These are phyloP conservation scores for Tetrahymena malaccensis DNA, from an alignment of 73 alveolate species.

Conservation along the genomic window DNA sequence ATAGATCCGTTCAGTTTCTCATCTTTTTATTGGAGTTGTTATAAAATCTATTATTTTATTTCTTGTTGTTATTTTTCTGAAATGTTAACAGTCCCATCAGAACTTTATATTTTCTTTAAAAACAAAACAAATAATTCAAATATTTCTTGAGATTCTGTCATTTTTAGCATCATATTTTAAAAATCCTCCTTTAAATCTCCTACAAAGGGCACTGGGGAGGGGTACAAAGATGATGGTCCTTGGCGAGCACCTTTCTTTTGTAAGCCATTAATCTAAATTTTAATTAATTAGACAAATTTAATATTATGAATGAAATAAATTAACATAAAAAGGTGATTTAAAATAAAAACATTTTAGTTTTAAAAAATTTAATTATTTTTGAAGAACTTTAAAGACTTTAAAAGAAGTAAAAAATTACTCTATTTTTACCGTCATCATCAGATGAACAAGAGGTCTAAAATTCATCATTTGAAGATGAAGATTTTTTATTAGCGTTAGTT, in stretches of 20 bases:
- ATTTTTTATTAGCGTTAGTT: background rate
- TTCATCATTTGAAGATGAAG: background rate
- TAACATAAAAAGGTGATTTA: too few relatives aligned
- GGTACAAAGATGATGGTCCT: background rate
- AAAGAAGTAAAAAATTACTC: background rate
- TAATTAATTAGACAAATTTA: background rate
- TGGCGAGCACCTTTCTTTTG: background rate
- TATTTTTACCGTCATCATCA: background rate
- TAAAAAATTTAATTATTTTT: too few relatives aligned
- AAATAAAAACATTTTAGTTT: too few relatives aligned
- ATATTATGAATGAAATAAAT: background rate
- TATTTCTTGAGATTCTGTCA: background rate
- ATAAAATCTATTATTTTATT: background rate
- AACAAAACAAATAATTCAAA: background rate
- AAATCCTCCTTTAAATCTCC: background rate
- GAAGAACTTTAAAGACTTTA: background rate
- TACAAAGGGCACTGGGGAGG: background rate
- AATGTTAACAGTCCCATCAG: background rate
- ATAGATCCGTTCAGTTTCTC: background rate
- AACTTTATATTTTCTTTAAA: background rate
- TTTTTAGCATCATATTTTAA: background rate
- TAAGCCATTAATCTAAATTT: background rate
- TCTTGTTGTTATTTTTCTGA: background rate
- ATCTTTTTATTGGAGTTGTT: background rate
- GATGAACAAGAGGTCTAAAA: background rate